These are phyloP conservation scores for Saussurea involucrata DNA, from an alignment of 129 eudicot species.

Conservation along the genomic window DNA sequence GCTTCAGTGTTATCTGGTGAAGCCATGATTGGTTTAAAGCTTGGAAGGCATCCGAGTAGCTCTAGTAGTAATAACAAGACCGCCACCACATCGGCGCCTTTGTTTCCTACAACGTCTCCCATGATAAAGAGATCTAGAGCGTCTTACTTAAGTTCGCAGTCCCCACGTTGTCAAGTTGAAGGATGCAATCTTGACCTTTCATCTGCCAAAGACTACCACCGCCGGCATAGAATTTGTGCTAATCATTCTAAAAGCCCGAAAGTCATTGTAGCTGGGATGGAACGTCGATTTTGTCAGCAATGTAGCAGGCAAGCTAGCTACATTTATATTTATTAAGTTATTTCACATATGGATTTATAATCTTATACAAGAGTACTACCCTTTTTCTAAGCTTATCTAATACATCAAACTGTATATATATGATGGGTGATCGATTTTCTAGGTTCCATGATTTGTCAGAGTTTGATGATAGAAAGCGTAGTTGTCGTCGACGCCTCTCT, in stretches of 20 bases:
- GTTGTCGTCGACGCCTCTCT: slow-evolving; percentile 67
- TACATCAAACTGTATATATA: not conserved
- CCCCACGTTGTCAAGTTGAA: slow-evolving; percentile 66
- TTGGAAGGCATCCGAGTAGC: slow-evolving; percentile 32
- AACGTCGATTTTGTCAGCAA: slow-evolving; percentile 75
- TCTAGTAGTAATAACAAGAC: slow-evolving; percentile 24
- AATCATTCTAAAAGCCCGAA: slow-evolving; percentile 64
- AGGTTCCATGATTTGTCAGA: slow-evolving; percentile 67
- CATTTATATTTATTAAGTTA: not conserved
- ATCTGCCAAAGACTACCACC: slow-evolving; percentile 61
- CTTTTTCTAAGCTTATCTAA: not conserved
- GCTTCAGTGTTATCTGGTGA: slow-evolving; percentile 39
- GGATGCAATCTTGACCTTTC: slow-evolving; percentile 64
- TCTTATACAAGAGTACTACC: not conserved
- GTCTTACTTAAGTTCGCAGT: slow-evolving; percentile 41
- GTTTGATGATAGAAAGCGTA: slow-evolving; percentile 67
- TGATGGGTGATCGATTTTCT: slow-evolving; percentile 7
- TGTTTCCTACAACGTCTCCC: slow-evolving; percentile 36
- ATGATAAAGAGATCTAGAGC: slow-evolving; percentile 44
- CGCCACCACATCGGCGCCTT: slow-evolving; percentile 11
- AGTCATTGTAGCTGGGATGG: slow-evolving; percentile 62
- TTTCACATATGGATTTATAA: not conserved
- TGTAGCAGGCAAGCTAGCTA: slow-evolving; percentile 56
- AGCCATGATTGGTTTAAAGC: slow-evolving; percentile 45
- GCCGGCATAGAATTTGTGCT: slow-evolving; percentile 59